A percentile compares a stretch with the other conserved stretches of the same genome.
These are phyloP conservation scores for Eucalyptus polyanthemos DNA, from an alignment of 345 rosid species.

Conservation along the genomic window DNA sequence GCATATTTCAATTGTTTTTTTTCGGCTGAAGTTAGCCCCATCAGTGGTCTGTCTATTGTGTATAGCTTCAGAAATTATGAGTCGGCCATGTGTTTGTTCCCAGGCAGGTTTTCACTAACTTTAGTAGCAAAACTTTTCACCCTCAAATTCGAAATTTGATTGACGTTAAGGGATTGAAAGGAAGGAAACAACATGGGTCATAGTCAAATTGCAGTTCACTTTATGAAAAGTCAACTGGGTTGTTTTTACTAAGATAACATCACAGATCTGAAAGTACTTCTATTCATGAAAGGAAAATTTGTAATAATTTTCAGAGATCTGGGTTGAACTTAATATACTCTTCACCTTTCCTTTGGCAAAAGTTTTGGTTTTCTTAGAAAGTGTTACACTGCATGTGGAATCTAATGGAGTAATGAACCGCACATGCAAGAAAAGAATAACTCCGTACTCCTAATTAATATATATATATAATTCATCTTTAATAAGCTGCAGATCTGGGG, in stretches of 20 bases:
- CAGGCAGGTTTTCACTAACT: neutral
- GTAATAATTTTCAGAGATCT: neutral
- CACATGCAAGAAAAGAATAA: conserved; percentile 25
- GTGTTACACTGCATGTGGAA: neutral
- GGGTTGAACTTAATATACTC: neutral
- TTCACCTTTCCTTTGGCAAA: neutral
- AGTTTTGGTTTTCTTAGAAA: neutral
- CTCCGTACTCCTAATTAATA: neutral
- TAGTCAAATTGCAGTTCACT: neutral
- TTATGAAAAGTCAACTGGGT: neutral
- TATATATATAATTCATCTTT: neutral
- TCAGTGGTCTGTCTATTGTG: conserved; percentile 30
- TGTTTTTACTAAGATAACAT: neutral
- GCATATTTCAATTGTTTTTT: neutral
- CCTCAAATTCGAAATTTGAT: neutral
- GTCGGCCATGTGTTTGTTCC: conserved; percentile 11
- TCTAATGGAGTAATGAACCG: conserved; percentile 1
- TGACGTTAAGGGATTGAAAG: neutral
- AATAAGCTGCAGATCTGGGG: conserved; percentile 18
- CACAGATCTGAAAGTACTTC: neutral
- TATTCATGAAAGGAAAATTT: neutral
- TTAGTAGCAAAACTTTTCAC: neutral
- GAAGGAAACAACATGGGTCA: neutral
- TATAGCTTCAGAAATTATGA: neutral
- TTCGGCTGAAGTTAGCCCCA: neutral